phyloP scores from a whole-genome alignment of 306 rosid genomes.

The Ziziphus jujuba region DNA sequence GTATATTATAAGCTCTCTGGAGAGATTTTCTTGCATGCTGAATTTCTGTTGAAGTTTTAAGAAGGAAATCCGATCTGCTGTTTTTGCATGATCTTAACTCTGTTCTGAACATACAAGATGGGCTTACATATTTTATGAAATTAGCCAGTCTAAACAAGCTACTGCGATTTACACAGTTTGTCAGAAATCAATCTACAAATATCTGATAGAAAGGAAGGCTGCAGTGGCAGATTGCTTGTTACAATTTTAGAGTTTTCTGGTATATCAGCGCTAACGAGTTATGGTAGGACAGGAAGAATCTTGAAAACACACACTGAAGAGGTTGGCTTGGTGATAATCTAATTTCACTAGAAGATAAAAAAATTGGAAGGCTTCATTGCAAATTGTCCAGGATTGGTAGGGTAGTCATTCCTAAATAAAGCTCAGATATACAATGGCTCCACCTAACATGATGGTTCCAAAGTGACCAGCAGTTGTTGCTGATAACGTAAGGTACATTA shows the following conservation, averaged over 20 bases:
- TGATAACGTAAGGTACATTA: background rate
- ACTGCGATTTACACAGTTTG: background rate
- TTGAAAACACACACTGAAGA: background rate
- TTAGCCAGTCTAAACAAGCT: too few relatives aligned
- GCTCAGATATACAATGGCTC: background rate
- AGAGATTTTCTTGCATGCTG: background rate
- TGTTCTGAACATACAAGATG: background rate
- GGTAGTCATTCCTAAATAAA: background rate
- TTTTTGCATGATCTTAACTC: background rate
- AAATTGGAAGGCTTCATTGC: background rate
- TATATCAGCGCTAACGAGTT: background rate
- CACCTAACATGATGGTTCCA: background rate
- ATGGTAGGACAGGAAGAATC: slow-evolving; percentile 3
- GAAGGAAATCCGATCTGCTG: background rate
- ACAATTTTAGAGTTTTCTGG: background rate
- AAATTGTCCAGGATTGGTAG: background rate
- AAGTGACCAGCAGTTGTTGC: background rate
- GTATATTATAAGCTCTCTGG: background rate
- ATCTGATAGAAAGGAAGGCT: too few relatives aligned
- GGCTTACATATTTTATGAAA: too few relatives aligned
- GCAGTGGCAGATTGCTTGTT: background rate
- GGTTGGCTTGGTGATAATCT: background rate
- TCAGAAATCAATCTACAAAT: background rate
- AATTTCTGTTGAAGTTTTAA: background rate
- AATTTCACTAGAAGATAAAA: background rate